Evolutionary conservation across 768 basidiomycete species (phyloP).

Genomic region (Russula olivacea): DNA sequence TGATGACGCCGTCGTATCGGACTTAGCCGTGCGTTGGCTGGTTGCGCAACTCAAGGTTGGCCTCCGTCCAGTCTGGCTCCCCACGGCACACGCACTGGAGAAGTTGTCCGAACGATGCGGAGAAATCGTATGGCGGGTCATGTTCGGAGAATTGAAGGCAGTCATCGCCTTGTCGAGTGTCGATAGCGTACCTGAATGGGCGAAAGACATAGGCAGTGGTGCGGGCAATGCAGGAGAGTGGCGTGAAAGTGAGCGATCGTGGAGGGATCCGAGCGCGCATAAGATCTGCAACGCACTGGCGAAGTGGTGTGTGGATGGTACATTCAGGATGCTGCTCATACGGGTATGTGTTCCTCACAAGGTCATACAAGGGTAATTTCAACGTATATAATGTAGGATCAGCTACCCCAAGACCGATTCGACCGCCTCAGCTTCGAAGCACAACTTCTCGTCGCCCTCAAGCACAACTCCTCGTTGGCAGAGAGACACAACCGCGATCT

Average conservation of each 20-base stretch:
- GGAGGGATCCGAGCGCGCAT: conserved; percentile 71
- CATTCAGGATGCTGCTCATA: conserved; percentile 32
- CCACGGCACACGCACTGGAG: conserved; percentile 64
- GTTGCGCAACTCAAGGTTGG: conserved; percentile 90
- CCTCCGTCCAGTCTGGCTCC: conserved; percentile 83
- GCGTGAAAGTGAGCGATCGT: conserved; percentile 66
- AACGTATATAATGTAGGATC: conserved; percentile 32
- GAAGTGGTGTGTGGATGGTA: conserved; percentile 40
- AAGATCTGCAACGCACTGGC: conserved; percentile 46
- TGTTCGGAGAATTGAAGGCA: conserved; percentile 57
- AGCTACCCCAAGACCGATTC: conserved; percentile 49
- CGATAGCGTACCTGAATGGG: conserved; percentile 30
- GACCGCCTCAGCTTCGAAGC: conserved; percentile 72
- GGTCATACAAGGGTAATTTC: not conserved
- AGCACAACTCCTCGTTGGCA: conserved; percentile 61
- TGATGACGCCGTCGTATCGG: conserved; percentile 51
- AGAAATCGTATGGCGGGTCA: conserved; percentile 62
- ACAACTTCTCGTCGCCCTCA: conserved; percentile 68
- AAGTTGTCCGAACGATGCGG: conserved; percentile 49
- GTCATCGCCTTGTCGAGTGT: conserved; percentile 25
- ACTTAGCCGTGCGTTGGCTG: conserved; percentile 66
- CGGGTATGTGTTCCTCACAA: conserved; percentile 30
- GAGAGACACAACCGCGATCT: conserved; percentile 88
- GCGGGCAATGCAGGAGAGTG: conserved; percentile 31
- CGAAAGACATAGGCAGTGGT: conserved; percentile 20